A percentile compares a stretch with the other conserved stretches of the same genome.
Conservation (phyloP, 805 yeast genomes). For the Metschnikowia chrysomelidarum region DNA sequence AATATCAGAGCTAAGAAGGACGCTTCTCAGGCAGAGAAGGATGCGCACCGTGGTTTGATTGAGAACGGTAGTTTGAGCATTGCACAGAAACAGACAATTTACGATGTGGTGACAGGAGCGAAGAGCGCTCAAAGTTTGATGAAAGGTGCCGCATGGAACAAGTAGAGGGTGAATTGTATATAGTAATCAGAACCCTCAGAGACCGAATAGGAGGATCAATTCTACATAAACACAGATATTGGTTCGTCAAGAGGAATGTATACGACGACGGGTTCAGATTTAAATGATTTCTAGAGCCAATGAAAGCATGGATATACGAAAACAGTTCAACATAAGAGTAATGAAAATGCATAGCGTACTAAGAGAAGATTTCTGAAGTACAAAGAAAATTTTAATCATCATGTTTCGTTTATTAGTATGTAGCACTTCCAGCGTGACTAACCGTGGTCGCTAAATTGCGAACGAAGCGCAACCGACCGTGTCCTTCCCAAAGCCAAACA, state of each 20-base stretch:
- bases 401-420: too few species aligned
- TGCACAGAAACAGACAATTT: conserved; percentile 29
- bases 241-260: too few species aligned
- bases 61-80: conserved; percentile 29
- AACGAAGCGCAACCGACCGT: background rate
- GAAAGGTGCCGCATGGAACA: conserved; percentile 28
- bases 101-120: conserved; percentile 31
- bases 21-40: conserved; percentile 7
- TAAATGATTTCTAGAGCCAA: too few species aligned
- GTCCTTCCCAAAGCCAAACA: conserved; percentile 3
- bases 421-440: conserved; percentile 14
- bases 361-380: too few species aligned
- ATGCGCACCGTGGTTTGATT: conserved; percentile 24
- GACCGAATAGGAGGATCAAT: too few species aligned
- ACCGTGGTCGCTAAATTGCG: conserved; percentile 1
- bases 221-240: too few species aligned
- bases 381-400: too few species aligned
- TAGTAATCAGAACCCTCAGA: too few species aligned
- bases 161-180: conserved; percentile 13
- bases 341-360: too few species aligned
- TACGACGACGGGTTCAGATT: too few species aligned
- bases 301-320: too few species aligned
- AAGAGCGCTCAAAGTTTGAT: conserved; percentile 26
- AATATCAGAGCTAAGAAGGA: conserved; percentile 8
- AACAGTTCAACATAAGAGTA: too few species aligned